These are phyloP conservation scores for Raffaelea ambrosiae DNA, from an alignment of 2,329 filamentous ascomycete species.

Conservation along the genomic window DNA sequence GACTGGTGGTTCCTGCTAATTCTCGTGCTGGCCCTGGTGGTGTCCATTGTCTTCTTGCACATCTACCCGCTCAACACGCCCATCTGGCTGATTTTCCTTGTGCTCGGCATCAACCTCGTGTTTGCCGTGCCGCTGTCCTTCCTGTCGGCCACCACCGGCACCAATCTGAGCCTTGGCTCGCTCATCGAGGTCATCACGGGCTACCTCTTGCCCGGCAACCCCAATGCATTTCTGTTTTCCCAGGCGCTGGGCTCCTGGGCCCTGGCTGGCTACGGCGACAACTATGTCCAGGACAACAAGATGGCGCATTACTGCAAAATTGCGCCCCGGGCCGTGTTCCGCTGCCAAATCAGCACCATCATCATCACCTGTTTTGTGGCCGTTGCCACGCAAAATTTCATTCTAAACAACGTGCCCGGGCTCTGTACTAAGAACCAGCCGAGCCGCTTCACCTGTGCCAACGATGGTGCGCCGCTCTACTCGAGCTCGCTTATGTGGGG, in stretches of 20 bases:
- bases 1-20: constrained; percentile 41
- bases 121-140: constrained; percentile 34
- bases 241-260: constrained; percentile 31
- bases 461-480: constrained; percentile 20
- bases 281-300: constrained; percentile 31
- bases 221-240: constrained; percentile 28
- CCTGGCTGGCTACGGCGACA: constrained; percentile 32
- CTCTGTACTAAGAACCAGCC: constrained; percentile 20
- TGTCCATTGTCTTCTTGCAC: constrained; percentile 23
- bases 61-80: constrained; percentile 23
- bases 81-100: constrained; percentile 21
- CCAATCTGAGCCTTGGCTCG: constrained; percentile 31
- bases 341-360: constrained; percentile 34
- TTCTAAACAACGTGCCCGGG: constrained; percentile 26
- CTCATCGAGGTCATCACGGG: constrained; percentile 34
- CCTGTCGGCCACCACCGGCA: constrained; percentile 34
- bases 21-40: constrained; percentile 19
- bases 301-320: constrained; percentile 34
- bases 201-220: constrained; percentile 20
- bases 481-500: constrained; percentile 27
- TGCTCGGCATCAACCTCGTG: constrained; percentile 28
- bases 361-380: constrained; percentile 31
- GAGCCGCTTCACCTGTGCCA: constrained; percentile 21
- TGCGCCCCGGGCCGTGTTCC: constrained; percentile 29
- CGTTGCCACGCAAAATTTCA: constrained; percentile 31